Evolutionary conservation across 1,139 yeast species (phyloP).

Genomic region (Pichia sp.): DNA sequence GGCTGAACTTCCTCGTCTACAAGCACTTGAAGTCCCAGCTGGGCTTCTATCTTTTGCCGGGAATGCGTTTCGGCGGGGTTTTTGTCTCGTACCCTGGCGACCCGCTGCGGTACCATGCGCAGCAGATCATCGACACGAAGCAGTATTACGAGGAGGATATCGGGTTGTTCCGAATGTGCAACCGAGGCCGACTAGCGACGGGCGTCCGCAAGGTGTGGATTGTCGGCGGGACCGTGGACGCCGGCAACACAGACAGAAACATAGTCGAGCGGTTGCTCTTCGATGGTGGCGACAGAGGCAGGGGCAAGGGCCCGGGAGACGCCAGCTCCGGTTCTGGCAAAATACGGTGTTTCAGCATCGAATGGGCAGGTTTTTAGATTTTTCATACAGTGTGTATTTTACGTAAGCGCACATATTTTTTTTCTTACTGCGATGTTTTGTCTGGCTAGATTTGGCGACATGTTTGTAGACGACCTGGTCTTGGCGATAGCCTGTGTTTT

Average conservation of each 20-base stretch:
- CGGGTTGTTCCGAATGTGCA: constrained; percentile 53
- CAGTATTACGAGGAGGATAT: constrained; percentile 48
- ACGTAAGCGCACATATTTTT: not conserved
- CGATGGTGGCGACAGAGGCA: not conserved
- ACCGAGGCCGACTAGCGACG: constrained; percentile 87
- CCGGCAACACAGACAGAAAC: constrained; percentile 5
- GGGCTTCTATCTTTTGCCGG: constrained; percentile 68
- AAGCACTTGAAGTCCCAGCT: constrained; percentile 38
- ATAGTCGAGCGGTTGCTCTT: constrained; percentile 9
- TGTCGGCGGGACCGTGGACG: constrained; percentile 31
- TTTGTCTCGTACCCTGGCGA: constrained; percentile 94
- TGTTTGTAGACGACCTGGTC: not conserved
- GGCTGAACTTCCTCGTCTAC: constrained; percentile 32
- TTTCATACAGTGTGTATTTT: not conserved
- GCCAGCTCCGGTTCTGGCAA: constrained; percentile 17
- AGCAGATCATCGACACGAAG: constrained; percentile 60
- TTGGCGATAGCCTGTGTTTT: not conserved
- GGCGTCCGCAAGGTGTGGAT: constrained; percentile 87
- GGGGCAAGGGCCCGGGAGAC: no score
- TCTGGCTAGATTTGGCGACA: not conserved
- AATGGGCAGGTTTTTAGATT: constrained; percentile 67
- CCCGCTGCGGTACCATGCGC: constrained; percentile 86
- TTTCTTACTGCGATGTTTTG: not conserved
- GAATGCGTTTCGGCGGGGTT: constrained; percentile 85
- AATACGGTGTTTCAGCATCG: constrained; percentile 52